phyloP scores from a whole-genome alignment of 345 rosid species.

The Isatis tinctoria region DNA sequence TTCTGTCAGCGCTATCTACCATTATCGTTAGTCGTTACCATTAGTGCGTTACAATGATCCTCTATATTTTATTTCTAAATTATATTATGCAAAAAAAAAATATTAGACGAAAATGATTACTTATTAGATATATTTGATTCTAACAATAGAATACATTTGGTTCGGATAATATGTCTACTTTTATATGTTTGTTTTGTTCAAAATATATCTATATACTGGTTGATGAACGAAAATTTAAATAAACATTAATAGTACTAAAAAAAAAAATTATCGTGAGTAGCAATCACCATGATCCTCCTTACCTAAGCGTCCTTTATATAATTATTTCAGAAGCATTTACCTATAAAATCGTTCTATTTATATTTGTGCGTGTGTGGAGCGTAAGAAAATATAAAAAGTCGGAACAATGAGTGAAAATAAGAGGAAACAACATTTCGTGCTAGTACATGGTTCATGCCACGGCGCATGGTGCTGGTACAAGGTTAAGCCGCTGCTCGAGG shows the following conservation, averaged over 20 bases:
- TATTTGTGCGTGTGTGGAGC: not conserved
- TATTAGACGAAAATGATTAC: too few species aligned
- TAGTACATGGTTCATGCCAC: conserved; percentile 58
- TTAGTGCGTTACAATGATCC: too few species aligned
- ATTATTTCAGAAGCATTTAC: not conserved
- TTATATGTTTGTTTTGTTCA: too few species aligned
- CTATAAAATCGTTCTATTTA: not conserved
- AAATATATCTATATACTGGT: too few species aligned
- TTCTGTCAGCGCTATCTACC: too few species aligned
- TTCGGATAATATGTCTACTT: not conserved
- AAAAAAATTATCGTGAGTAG: not conserved
- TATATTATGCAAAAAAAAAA: too few species aligned
- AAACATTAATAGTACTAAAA: too few species aligned
- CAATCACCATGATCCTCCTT: not conserved
- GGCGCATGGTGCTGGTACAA: conserved; percentile 74
- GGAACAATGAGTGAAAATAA: conserved; percentile 10
- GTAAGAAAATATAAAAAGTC: not conserved
- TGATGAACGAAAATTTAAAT: not conserved
- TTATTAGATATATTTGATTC: too few species aligned
- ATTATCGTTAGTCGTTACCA: too few species aligned
- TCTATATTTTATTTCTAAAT: too few species aligned
- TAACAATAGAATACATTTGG: not conserved
- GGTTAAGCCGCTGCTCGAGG: conserved; percentile 48
- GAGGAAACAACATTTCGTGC: conserved; percentile 43
- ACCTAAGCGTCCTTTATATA: not conserved